Evolutionary conservation across 495 filamentous ascomycete genomes (phyloP), one percentile per base, ranked within the genome.

Genomic region (Penicillium waksmanii): DNA sequence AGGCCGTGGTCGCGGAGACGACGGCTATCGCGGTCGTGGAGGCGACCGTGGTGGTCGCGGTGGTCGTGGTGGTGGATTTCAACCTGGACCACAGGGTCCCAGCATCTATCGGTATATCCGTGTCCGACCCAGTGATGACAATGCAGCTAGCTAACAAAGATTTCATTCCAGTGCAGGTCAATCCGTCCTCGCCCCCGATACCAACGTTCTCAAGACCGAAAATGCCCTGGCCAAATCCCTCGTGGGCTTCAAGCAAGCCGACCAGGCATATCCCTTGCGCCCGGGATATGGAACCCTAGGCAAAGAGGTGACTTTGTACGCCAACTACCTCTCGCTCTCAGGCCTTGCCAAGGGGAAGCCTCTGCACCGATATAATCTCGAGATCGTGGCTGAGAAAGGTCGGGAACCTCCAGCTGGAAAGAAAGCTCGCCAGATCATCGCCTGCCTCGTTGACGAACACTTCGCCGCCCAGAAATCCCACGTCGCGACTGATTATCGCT

Each of bases 291-390:
- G 87, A 42, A 84, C 75, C 1, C 58, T 58, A 13, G 88, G 88
- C 17, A 68, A 34, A 7, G 51, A 67, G 17, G 73, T 87, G 4
- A 67, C 71, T 7, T 75, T 91, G 1, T 88, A 82, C 77, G 79
- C 88, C 36, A 91, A 91, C 67, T 88, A 87, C 57, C 84, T 89
- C 61, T 72, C 80, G 3, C 54, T 91, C 21, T 73, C 74, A 21
- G 66, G 71, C 0, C 60, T 63, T 27, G 17, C 15, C 17, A 44
- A 44, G 9, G 79, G 58, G 61, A 76, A 62, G 44, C 62, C 55
- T 18, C 66, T 62, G 43, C 84, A 67, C 54, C 75, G 76, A 44
- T 75, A 80, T 56, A 67, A 73, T 53, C 57, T 75, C 42, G 57
- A 66, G 18, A 68, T 78, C 33, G 55, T 43, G 5, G 67, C 62